phyloP scores from a whole-genome alignment of 768 basidiomycete genomes.

The Leccinellum albellum region DNA sequence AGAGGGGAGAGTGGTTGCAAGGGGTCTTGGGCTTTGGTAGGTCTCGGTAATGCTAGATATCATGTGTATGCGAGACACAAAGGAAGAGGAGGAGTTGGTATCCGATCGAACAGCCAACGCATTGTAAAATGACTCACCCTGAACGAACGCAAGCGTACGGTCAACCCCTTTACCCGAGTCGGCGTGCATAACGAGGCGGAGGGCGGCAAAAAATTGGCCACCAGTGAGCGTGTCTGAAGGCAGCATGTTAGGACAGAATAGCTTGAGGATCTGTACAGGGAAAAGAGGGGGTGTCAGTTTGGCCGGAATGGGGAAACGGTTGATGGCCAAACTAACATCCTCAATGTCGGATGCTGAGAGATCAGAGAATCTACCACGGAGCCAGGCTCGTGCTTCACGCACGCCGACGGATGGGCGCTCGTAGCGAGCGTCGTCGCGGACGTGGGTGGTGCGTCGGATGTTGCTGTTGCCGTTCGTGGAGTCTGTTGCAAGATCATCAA shows the following conservation, averaged over 20 bases:
- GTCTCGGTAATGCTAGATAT: conserved; percentile 17
- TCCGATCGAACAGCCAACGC: background rate
- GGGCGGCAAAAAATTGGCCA: conserved; percentile 73
- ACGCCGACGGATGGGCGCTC: conserved; percentile 52
- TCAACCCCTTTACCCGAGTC: conserved; percentile 62
- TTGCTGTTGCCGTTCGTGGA: conserved; percentile 24
- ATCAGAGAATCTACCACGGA: conserved; percentile 63
- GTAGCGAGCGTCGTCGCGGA: conserved; percentile 46
- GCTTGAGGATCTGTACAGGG: conserved; percentile 52
- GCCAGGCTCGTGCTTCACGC: conserved; percentile 72
- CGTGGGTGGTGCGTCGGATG: background rate
- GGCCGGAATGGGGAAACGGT: background rate
- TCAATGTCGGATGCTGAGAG: conserved; percentile 54
- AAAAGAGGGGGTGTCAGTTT: background rate
- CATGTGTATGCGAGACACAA: background rate
- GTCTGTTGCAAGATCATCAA: conserved; percentile 48
- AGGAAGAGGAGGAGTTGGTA: background rate
- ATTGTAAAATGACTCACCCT: conserved; percentile 49
- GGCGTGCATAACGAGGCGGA: conserved; percentile 63
- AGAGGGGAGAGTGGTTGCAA: conserved; percentile 18
- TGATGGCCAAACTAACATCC: conserved; percentile 39
- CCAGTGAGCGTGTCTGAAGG: conserved; percentile 54
- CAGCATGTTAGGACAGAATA: conserved; percentile 56
- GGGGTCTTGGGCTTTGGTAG: conserved; percentile 4
- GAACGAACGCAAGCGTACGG: conserved; percentile 65